A percentile compares a stretch with the other conserved stretches of the same genome.
phyloP scores from a whole-genome alignment of 2,329 filamentous ascomycete species.

The Cladophialophora psammophila region DNA sequence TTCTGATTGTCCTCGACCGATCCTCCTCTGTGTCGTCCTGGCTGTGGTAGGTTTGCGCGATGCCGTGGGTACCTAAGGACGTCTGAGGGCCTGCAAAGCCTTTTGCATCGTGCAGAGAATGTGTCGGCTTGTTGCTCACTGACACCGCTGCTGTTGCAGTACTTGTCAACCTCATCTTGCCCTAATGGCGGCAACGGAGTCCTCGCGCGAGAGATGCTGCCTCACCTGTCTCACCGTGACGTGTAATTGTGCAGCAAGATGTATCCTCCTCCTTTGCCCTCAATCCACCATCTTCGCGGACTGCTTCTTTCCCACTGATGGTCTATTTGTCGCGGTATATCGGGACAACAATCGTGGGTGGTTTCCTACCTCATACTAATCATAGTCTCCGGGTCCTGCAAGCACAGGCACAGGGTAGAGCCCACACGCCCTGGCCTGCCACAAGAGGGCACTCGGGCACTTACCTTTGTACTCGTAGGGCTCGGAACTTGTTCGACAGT shows the following conservation, averaged over 20 bases:
- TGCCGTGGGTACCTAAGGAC: not conserved
- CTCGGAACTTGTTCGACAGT: not conserved
- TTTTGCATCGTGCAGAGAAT: constrained; percentile 53
- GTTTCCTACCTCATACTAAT: not conserved
- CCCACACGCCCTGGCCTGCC: not conserved
- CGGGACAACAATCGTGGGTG: not conserved
- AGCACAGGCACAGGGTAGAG: not conserved
- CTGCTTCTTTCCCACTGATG: not conserved
- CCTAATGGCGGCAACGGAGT: constrained; percentile 53
- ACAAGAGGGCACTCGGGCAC: not conserved
- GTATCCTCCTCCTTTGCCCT: not conserved
- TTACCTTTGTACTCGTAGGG: not conserved
- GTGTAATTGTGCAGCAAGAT: not conserved
- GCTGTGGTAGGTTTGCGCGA: not conserved
- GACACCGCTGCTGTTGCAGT: constrained; percentile 47
- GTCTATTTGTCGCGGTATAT: not conserved
- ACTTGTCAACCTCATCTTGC: constrained; percentile 58
- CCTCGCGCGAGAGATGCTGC: not conserved
- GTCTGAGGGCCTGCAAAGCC: not conserved
- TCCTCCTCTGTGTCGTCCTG: not conserved
- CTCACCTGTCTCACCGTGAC: not conserved
- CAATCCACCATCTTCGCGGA: not conserved
- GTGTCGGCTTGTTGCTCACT: constrained; percentile 59
- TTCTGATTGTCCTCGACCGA: not conserved
- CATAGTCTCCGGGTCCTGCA: not conserved